Conservation (phyloP, 257 asterid genomes). For the Coffea canephora region DNA sequence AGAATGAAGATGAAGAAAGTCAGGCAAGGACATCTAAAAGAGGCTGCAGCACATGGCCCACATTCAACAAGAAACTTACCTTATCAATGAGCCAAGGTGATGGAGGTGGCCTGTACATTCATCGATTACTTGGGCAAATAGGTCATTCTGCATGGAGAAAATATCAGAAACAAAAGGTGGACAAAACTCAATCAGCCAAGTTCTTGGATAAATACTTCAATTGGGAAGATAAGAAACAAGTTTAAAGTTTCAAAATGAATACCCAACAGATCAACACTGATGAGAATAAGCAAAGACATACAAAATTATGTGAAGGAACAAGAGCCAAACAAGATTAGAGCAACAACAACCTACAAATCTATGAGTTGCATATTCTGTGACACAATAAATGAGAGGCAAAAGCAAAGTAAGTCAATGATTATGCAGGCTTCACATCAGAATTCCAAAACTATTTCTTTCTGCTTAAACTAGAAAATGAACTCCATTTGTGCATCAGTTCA, state of each 20-base stretch:
- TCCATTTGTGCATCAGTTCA: background rate
- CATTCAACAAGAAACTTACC: conserved; percentile 39
- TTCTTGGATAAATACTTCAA: background rate
- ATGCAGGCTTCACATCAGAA: background rate
- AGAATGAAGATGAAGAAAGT: background rate
- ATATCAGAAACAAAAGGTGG: background rate
- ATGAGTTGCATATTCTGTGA: background rate
- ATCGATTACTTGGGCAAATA: conserved; percentile 76
- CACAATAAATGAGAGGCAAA: background rate
- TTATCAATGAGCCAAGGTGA: conserved; percentile 67
- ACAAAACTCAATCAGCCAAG: conserved; percentile 12
- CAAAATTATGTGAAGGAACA: background rate
- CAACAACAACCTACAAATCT: background rate
- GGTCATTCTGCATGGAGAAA: conserved; percentile 47
- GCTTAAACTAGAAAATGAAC: background rate
- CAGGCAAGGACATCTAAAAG: background rate
- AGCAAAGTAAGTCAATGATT: background rate
- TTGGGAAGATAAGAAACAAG: background rate
- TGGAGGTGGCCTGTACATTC: conserved; percentile 73
- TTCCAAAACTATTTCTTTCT: background rate
- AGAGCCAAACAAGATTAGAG: background rate
- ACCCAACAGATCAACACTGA: background rate
- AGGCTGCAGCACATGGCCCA: background rate
- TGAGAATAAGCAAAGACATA: background rate
- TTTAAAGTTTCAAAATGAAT: background rate